phyloP scores from a whole-genome alignment of 495 filamentous ascomycete genomes.

The Apiosordaria backusii region DNA sequence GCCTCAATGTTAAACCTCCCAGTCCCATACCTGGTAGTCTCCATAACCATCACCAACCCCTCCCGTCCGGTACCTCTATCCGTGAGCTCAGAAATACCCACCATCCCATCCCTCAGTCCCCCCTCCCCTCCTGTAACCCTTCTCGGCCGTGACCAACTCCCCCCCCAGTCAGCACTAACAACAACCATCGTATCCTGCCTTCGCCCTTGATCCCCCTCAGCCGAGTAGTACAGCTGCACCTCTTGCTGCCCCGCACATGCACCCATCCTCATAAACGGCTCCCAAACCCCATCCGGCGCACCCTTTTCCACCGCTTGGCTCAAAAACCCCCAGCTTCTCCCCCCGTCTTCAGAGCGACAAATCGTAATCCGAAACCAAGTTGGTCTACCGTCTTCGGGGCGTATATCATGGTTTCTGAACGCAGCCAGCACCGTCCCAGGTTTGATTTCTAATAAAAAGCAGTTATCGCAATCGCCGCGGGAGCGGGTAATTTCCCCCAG shows the following conservation, averaged over 20 bases:
- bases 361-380: background rate
- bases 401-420: background rate
- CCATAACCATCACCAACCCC: constrained; percentile 30
- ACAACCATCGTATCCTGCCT: constrained; percentile 60
- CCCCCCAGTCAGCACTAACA: constrained; percentile 52
- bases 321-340: background rate
- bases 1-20: constrained; percentile 50
- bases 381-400: background rate
- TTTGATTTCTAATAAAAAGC: background rate
- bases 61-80: constrained; percentile 23
- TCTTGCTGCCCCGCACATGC: constrained; percentile 41
- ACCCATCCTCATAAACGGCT: constrained; percentile 42
- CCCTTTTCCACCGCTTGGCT: background rate
- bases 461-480: background rate
- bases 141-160: constrained; percentile 44
- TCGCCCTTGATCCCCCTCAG: constrained; percentile 27
- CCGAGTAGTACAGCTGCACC: constrained; percentile 53
- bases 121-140: constrained; percentile 33
- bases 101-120: constrained; percentile 56
- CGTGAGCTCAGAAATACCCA: constrained; percentile 42
- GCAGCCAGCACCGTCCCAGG: background rate
- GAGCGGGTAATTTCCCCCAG: background rate
- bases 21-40: constrained; percentile 48
- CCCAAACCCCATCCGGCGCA: background rate
- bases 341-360: background rate